Evolutionary conservation across 1,284 basidiomycete genomes (phyloP), one percentile per base, ranked within the genome.

Genomic region (Meripilus lineatus): DNA sequence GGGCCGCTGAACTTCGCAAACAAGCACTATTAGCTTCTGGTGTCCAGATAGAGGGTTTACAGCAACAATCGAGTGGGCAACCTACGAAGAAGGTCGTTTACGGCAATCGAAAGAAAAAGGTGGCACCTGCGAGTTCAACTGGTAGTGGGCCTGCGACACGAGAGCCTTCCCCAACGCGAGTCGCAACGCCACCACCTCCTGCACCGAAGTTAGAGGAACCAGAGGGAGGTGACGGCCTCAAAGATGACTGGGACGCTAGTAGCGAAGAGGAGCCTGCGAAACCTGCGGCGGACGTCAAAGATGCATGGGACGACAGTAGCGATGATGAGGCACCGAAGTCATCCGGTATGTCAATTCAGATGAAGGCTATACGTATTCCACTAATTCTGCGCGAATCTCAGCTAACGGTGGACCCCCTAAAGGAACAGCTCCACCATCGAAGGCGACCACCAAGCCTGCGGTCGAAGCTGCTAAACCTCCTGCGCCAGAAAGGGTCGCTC

Each of bases 21-120:
- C 82, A 95, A 65, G 95, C 95, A 3, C 77, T 99, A 46, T 75
- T 99, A 40, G 82, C 85, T 18, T 89, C 90, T 23, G 93, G 93
- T 38, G 88, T 92, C 45, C 84, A 88, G 56, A 86, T 99, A 50
- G 93, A 94, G 53, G 96, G 90, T 47, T 71, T 98, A 32, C 83
- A 75, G 42, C 65, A 86, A 45, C 72, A 77, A 50, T 57, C 69
- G 26, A 67, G 71, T 20, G 74, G 68, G 39, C 67, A 65, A 45
- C 72, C 65, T 4, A 63, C 75, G 15, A 89, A 82, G 67, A 86
- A 84, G 59, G 79, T 87, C 21, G 76, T 84, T 10, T 96, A 94
- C 64, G 83, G 83, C 48, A 95, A 94, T 33, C 48, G 49, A 47
- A 62, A 63, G 73, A 91, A 88, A 72, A 89, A 82, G 58, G 77